Evolutionary conservation across 2,329 filamentous ascomycete species (phyloP).

Genomic region (Dothistroma pini): DNA sequence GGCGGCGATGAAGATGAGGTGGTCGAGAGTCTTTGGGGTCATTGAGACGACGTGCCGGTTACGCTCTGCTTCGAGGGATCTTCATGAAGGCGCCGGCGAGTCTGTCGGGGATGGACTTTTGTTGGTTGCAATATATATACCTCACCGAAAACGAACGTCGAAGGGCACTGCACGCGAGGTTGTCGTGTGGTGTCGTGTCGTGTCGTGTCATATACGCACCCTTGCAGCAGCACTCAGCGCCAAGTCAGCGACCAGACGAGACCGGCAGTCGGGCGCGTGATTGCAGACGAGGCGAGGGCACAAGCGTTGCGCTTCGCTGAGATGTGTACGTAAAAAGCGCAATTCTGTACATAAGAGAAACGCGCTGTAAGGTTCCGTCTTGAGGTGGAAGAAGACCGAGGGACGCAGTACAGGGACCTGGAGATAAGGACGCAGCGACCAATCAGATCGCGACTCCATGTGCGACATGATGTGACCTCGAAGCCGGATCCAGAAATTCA

Average conservation of each 20-base stretch:
- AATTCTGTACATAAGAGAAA: constrained; percentile 22
- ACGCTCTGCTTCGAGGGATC: constrained; percentile 3
- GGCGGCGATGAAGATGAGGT: constrained; percentile 35
- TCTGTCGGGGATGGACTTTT: background rate
- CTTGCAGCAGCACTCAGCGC: constrained; percentile 1
- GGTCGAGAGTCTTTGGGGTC: constrained; percentile 34
- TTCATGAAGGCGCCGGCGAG: constrained; percentile 1
- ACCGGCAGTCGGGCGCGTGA: too few species aligned
- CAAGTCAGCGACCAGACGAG: constrained; percentile 10
- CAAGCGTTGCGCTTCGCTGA: constrained; percentile 10
- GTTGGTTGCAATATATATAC: constrained; percentile 8
- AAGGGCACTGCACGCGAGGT: constrained; percentile 13
- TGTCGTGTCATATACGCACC: constrained; percentile 7
- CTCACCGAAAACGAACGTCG: constrained; percentile 7
- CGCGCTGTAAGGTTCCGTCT: constrained; percentile 9
- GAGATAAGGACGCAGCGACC: constrained; percentile 8
- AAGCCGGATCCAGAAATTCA: background rate
- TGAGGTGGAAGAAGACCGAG: constrained; percentile 3
- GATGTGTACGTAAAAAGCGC: constrained; percentile 19
- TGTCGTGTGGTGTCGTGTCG: constrained; percentile 12
- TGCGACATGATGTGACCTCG: constrained; percentile 1
- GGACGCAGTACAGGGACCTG: constrained; percentile 1
- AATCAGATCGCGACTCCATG: constrained; percentile 1
- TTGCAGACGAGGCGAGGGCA: constrained; percentile 7
- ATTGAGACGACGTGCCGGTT: constrained; percentile 25